Conservation (phyloP, 1,139 yeast species). For the Suhomyces bribrorum region DNA sequence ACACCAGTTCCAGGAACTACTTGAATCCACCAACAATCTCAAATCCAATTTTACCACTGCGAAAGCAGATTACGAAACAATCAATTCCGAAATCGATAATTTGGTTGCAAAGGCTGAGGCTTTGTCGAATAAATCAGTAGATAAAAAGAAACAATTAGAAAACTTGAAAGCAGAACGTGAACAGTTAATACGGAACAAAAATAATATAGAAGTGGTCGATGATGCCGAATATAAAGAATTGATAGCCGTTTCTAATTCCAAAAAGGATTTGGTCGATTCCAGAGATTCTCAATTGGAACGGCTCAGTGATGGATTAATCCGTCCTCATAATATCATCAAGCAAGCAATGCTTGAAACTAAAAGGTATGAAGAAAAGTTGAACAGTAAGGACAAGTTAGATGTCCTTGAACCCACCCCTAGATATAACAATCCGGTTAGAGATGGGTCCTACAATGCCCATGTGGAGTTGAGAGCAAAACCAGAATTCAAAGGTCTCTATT, state of each 20-base stretch:
- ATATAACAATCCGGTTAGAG: constrained; percentile 30
- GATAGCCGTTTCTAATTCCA: constrained; percentile 15
- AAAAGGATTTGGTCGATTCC: constrained; percentile 14
- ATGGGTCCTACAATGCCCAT: constrained; percentile 36
- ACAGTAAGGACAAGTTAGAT: constrained; percentile 53
- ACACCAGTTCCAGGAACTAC: constrained; percentile 6
- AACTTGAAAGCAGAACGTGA: constrained; percentile 18
- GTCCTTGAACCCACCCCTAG: constrained; percentile 35
- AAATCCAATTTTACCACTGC: constrained; percentile 11
- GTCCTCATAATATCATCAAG: constrained; percentile 12
- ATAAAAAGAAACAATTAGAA: constrained; percentile 27
- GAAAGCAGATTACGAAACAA: constrained; percentile 17
- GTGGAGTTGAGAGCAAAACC: constrained; percentile 28
- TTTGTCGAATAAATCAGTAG: constrained; percentile 23
- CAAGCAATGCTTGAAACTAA: constrained; percentile 7
- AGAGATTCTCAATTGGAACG: constrained; percentile 11
- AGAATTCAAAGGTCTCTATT: constrained; percentile 44
- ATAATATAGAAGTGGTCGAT: constrained; percentile 19
- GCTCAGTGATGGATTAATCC: constrained; percentile 10
- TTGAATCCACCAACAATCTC: constrained; percentile 8
- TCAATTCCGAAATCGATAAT: constrained; percentile 23
- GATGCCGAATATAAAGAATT: constrained; percentile 19
- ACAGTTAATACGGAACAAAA: constrained; percentile 16
- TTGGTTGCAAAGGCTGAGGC: constrained; percentile 19
- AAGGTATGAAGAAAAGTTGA: constrained; percentile 30